Percentiles rank a stretch among this genome's conserved stretches.
These are phyloP conservation scores for Sergeia podlipaevii DNA, from an alignment of 208 protist genomes.

Conservation along the genomic window DNA sequence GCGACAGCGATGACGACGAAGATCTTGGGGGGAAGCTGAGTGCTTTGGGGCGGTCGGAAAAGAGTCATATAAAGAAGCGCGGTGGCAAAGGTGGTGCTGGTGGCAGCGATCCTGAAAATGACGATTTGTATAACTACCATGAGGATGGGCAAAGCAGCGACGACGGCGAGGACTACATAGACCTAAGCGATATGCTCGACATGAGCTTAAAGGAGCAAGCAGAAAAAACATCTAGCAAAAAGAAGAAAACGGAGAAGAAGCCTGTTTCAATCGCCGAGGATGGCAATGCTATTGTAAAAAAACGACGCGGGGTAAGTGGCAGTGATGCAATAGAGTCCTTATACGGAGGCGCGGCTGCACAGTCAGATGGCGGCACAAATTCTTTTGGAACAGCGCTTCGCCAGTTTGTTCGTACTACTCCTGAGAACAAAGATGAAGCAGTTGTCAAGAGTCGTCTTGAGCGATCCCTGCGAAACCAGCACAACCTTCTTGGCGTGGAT, in stretches of 20 bases:
- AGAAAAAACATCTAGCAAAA: conserved; percentile 15
- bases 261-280: conserved; percentile 26
- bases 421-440: conserved; percentile 18
- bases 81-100: not conserved
- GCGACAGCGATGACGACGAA: conserved; percentile 40
- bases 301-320: conserved; percentile 27
- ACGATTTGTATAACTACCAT: conserved; percentile 55
- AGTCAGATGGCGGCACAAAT: conserved; percentile 16
- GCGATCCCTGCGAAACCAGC: conserved; percentile 52
- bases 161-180: conserved; percentile 73
- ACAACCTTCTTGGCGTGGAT: conserved; percentile 71
- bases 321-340: conserved; percentile 66
- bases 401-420: conserved; percentile 31
- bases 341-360: conserved; percentile 29
- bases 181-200: conserved; percentile 87
- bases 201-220: conserved; percentile 22
- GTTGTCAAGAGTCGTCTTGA: conserved; percentile 34
- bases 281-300: conserved; percentile 28
- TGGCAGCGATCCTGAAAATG: conserved; percentile 30
- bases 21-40: conserved; percentile 31
- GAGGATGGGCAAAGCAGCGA: conserved; percentile 46
- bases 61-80: conserved; percentile 5
- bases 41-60: conserved; percentile 45
- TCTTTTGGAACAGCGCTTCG: conserved; percentile 45
- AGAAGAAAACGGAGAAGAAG: conserved; percentile 49